Base-by-base conservation (phyloP, 805 yeast genomes). In the Candida loeiensis region DNA sequence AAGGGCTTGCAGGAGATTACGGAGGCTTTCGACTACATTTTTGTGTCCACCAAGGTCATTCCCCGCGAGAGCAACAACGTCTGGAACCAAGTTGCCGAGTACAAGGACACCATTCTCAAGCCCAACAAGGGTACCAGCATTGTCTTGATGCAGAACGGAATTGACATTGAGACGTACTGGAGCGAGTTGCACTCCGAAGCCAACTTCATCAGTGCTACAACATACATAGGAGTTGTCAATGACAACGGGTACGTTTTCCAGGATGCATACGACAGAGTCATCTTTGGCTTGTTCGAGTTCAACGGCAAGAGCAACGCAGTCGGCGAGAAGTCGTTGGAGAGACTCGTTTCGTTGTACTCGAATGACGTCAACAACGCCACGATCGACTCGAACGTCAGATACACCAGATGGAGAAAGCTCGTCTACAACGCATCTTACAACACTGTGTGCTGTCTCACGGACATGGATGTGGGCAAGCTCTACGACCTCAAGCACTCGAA, bases 381-480 rank as follows among this genome's bases (percentile, higher is more conserved):
- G 4, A 12, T 56, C 12, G 71, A 66, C 39, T 48, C 47, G 12
- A 48, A 61, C 37, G 64, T 61, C 2, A 54, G 56, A 25, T 49
- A 51, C 39, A 53, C 66, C 2, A 55, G 74, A 45, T 69, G 73
- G 73, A 59, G 58, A 16, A 69, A 69, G 39, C 53, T 69, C 24
- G 48, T 63, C 6, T 67, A 64, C 46, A 69, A 69, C 41, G 47
- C 66, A 1, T 63, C 56, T 9, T 49, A 61, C 43, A 68, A 66
- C 51, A 56, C 71, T 13, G 56, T 58, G 6, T 57, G 69, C 28
- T 58, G 69, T 11, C 47, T 66, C 24, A 56, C 58, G 18, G 59
- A 56, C 21, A 40, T 62, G 14, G 74, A 69, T 43, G 57, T 54
- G 15, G 66, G 59, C 12, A 67, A 84, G 36, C 49, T 77, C 21